These are phyloP conservation scores for Solanum corneliomulleri DNA, from an alignment of 257 asterid genomes.

Conservation along the genomic window DNA sequence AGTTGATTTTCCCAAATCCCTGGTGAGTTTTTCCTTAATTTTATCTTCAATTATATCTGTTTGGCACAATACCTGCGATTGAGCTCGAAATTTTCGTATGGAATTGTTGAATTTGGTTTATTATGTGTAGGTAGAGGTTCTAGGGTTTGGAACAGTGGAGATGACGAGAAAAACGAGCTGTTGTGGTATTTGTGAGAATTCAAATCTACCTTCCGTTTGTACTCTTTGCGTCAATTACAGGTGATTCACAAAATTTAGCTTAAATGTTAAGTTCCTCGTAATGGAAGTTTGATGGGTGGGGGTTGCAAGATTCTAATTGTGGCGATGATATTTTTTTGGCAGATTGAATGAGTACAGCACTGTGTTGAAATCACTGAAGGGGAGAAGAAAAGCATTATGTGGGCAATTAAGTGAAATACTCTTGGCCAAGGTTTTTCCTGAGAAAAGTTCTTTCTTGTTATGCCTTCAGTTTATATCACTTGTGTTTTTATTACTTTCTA, in stretches of 20 bases:
- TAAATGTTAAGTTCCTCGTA: background rate
- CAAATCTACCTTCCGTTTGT: slow-evolving; percentile 84
- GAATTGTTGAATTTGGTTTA: background rate
- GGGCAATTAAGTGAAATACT: slow-evolving; percentile 75
- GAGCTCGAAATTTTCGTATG: background rate
- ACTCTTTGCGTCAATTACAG: slow-evolving; percentile 74
- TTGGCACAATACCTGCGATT: background rate
- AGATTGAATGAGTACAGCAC: slow-evolving; percentile 63
- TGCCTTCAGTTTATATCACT: background rate
- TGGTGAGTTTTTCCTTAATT: background rate
- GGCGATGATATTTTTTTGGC: slow-evolving; percentile 10
- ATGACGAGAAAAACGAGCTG: slow-evolving; percentile 40
- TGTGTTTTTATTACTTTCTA: background rate
- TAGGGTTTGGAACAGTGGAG: slow-evolving; percentile 2
- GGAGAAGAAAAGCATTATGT: slow-evolving; percentile 57
- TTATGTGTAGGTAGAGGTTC: background rate
- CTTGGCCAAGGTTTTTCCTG: slow-evolving; percentile 52
- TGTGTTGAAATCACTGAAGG: slow-evolving; percentile 50
- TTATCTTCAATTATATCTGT: background rate
- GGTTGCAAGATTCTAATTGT: background rate
- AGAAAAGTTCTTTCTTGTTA: background rate
- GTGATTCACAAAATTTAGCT: slow-evolving; percentile 13
- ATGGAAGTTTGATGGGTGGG: background rate
- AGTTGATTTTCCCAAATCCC: background rate
- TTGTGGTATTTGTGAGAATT: slow-evolving; percentile 76